These are phyloP conservation scores for Aegilops bicornis DNA, from an alignment of 176 grass and related monocot species.

Conservation along the genomic window DNA sequence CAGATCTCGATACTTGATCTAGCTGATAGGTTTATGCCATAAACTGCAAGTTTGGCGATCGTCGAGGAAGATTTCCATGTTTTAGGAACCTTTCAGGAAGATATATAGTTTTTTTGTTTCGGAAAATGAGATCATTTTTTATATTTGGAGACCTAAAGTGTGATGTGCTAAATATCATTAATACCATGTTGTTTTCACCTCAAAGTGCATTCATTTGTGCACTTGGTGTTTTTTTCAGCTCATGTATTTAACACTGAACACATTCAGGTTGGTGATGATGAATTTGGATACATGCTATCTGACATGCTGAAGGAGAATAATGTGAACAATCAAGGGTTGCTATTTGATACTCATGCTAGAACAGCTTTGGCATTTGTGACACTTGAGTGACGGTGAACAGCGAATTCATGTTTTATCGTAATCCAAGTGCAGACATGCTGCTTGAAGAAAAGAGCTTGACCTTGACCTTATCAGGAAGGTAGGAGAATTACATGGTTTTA, in stretches of 20 bases:
- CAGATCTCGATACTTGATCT: neutral
- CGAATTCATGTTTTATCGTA: conserved; percentile 99
- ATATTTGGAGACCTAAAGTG: conserved; percentile 8
- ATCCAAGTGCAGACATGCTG: conserved; percentile 99
- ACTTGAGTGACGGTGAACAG: conserved; percentile 86
- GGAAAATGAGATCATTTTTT: neutral
- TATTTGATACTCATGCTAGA: conserved; percentile 86
- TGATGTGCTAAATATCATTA: neutral
- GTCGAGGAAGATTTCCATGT: neutral
- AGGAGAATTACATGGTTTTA: conserved; percentile 11
- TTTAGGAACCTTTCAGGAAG: neutral
- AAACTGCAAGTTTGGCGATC: neutral
- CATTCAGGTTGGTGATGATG: conserved; percentile 93
- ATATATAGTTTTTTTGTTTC: neutral
- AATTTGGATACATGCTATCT: conserved; percentile 95
- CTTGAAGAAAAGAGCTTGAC: conserved; percentile 93
- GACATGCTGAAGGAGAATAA: conserved; percentile 92
- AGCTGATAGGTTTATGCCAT: neutral
- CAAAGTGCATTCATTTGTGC: conserved; percentile 15
- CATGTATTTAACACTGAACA: neutral
- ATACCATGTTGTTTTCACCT: neutral
- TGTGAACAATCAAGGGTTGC: conserved; percentile 80
- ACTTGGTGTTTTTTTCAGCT: neutral
- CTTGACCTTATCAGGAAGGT: conserved; percentile 89
- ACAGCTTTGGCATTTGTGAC: conserved; percentile 99